Conservation (phyloP, 805 yeast species). For the Cyberlindnera saturnus region DNA sequence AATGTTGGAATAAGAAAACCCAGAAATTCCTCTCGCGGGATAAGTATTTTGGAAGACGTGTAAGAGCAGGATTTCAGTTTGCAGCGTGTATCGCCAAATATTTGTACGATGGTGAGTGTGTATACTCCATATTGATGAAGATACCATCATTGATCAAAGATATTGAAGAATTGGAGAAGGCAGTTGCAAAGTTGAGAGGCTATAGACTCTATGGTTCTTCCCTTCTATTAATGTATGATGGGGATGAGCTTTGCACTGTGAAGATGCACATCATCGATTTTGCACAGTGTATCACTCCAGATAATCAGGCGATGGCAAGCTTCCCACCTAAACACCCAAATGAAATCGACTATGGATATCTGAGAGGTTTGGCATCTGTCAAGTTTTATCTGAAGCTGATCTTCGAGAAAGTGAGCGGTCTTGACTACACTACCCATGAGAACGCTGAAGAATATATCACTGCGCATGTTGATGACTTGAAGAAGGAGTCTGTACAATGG, state of each 20-base stretch:
- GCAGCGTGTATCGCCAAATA: constrained; percentile 69
- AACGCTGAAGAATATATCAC: constrained; percentile 16
- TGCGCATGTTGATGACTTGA: constrained; percentile 18
- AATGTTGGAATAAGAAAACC: constrained; percentile 55
- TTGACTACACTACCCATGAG: constrained; percentile 25
- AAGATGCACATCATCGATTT: constrained; percentile 84
- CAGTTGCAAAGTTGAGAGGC: constrained; percentile 54
- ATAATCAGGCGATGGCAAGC: constrained; percentile 45
- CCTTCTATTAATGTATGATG: constrained; percentile 84
- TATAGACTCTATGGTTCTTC: constrained; percentile 92
- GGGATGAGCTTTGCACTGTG: constrained; percentile 25
- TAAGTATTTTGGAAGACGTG: constrained; percentile 85
- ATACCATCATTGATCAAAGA: constrained; percentile 61
- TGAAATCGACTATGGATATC: constrained; percentile 73
- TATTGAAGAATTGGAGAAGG: constrained; percentile 49
- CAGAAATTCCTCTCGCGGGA: constrained; percentile 62
- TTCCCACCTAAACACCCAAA: constrained; percentile 69
- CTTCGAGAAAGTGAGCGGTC: constrained; percentile 49
- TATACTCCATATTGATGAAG: constrained; percentile 54
- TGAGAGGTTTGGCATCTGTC: constrained; percentile 75
- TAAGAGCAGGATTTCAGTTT: constrained; percentile 69
- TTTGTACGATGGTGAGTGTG: constrained; percentile 65
- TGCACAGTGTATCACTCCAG: constrained; percentile 76
- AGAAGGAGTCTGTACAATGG: constrained; percentile 28
- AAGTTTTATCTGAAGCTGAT: constrained; percentile 58